phyloP scores from a whole-genome alignment of 2,329 filamentous ascomycete genomes.

The Hypoxylon sp. region DNA sequence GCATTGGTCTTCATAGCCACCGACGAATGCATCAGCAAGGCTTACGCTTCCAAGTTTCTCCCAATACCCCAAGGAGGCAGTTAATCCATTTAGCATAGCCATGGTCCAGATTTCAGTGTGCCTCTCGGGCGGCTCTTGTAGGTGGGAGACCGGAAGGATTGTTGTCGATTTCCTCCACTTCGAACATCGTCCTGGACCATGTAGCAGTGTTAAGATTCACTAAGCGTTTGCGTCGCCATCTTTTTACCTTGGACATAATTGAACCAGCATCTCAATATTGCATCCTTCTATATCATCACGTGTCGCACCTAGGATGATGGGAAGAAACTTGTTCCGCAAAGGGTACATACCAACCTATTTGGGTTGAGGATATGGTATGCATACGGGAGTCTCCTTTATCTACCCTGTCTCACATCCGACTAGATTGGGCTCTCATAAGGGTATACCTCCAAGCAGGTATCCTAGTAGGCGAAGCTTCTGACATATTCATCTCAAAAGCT shows the following conservation, averaged over 20 bases:
- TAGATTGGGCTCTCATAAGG: no score
- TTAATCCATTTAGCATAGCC: background rate
- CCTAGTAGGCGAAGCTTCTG: no score
- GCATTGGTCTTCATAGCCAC: conserved; percentile 11
- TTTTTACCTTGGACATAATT: background rate
- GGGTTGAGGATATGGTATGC: no score
- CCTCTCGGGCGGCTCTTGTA: background rate
- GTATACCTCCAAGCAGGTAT: no score
- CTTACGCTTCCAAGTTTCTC: background rate
- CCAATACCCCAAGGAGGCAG: background rate
- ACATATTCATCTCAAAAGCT: background rate
- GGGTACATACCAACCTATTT: no score
- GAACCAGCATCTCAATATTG: background rate
- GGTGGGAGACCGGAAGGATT: background rate
- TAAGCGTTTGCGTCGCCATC: background rate
- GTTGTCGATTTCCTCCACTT: background rate
- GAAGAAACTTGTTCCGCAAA: no score
- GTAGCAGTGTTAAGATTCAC: background rate
- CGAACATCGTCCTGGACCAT: background rate
- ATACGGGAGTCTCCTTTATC: no score
- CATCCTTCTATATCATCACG: no score
- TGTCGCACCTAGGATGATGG: no score
- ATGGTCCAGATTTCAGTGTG: background rate
- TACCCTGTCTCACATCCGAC: no score
- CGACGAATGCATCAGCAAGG: background rate